Percentiles rank a stretch among this genome's conserved stretches.
phyloP scores from a whole-genome alignment of 208 protist genomes.

The Leptomonas pyrrhocoris region DNA sequence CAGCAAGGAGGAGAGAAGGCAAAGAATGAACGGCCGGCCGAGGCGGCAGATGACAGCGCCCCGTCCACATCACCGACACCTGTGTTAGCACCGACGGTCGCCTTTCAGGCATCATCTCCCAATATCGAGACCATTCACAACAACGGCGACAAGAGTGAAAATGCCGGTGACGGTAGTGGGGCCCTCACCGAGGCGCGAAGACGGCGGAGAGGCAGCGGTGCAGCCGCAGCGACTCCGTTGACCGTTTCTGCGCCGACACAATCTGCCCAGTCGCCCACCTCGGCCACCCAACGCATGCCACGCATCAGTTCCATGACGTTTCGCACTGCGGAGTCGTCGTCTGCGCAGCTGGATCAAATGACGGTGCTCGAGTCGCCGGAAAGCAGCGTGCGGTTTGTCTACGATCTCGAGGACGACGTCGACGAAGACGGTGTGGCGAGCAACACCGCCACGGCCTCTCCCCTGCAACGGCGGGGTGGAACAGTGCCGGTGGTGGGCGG shows the following conservation, averaged over 20 bases:
- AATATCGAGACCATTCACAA: too few relatives aligned
- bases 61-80: conserved; percentile 3
- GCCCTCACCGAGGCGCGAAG: too few relatives aligned
- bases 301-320: conserved; percentile 11
- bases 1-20: background rate
- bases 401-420: conserved; percentile 10
- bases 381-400: conserved; percentile 1
- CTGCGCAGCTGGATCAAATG: conserved; percentile 21
- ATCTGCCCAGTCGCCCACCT: background rate
- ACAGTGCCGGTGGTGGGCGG: conserved; percentile 1
- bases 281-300: background rate
- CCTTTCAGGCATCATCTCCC: too few relatives aligned
- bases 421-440: conserved; percentile 4
- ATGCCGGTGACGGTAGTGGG: too few relatives aligned
- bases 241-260: background rate
- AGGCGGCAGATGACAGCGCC: background rate
- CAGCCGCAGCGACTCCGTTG: background rate
- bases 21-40: background rate
- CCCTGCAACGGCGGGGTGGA: background rate
- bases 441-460: background rate
- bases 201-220: too few relatives aligned
- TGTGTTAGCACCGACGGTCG: background rate
- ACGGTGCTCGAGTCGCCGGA: conserved; percentile 25
- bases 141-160: too few relatives aligned
- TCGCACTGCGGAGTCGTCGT: conserved; percentile 19